Percentiles rank a stretch among this genome's conserved stretches.
Evolutionary conservation across 2,329 filamentous ascomycete species (phyloP).

Genomic region (Cladosporium phlei): DNA sequence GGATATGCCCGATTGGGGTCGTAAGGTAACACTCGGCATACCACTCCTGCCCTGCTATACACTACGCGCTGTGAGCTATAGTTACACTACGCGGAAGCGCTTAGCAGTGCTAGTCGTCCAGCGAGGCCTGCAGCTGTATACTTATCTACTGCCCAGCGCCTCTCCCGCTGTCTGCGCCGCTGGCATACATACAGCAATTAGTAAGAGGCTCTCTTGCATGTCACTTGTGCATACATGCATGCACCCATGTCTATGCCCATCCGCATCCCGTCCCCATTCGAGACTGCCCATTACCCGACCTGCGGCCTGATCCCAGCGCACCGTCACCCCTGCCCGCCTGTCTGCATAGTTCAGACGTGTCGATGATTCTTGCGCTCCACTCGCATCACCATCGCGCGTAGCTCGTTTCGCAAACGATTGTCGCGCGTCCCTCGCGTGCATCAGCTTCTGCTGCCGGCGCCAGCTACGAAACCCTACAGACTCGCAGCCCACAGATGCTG

Average conservation of each 20-base stretch:
- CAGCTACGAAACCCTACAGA: not conserved
- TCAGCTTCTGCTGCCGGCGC: not conserved
- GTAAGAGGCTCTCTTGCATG: too few relatives aligned
- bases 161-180: not conserved
- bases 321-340: slow-evolving; percentile 7
- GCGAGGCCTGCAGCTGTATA: not conserved
- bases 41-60: slow-evolving; percentile 5
- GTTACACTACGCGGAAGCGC: not conserved
- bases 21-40: too few relatives aligned
- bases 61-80: not conserved
- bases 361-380: too few relatives aligned
- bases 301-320: not conserved
- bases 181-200: too few relatives aligned
- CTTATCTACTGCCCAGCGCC: not conserved
- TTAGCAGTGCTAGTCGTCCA: slow-evolving; percentile 4
- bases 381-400: slow-evolving; percentile 5
- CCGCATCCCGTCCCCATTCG: too few relatives aligned
- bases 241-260: too few relatives aligned
- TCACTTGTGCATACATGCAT: not conserved
- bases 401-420: not conserved
- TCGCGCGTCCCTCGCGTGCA: slow-evolving; percentile 9
- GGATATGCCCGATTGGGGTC: too few relatives aligned
- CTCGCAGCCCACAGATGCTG: not conserved
- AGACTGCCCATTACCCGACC: not conserved
- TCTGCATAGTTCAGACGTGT: not conserved